Evolutionary conservation across 768 basidiomycete species (phyloP), one percentile per base, ranked within the genome.

Genomic region (Piloderma croceum): DNA sequence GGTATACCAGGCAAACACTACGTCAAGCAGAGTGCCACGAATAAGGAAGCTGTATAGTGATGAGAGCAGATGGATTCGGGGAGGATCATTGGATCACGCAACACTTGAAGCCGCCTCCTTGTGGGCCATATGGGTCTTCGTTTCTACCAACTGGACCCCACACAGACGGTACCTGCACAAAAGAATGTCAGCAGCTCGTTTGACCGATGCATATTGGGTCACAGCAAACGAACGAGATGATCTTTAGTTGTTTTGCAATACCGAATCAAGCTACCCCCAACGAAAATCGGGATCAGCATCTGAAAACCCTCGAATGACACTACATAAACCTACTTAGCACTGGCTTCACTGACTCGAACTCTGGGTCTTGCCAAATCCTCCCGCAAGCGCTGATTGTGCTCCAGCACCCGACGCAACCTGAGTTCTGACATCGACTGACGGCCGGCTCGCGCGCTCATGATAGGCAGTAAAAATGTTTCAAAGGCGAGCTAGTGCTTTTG

Each of bases 81-180:
- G n/a, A n/a, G n/a, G n/a, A n/a, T n/a, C n/a, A n/a, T n/a, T n/a
- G n/a, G n/a, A n/a, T n/a, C n/a, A 84, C 63, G 20, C 68, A 70
- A 65, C 81, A 84, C 45, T 69, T 42, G 52, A 54, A 49, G 49
- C 67, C 73, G 38, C 65, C 73, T 54, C 70, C 64, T 58, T 78
- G 79, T 39, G 83, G 86, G 19, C 83, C 84, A 56, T 91, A 98
- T 35, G 94, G 94, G 59, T 99, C 94, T 44, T 94, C 90, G 31
- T 79, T 79, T 57, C 86, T 88, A 48, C 79, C 80, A n/a, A 94
- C 82, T 18, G 89, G 83, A 7, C 96, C 96, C 96, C 96, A 99
- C 1, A 99, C 90, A 15, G 88, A 91, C 19, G 93, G 92, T 36
- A 94, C 84, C 86, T 92, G 54, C 18, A 52, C 21, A 39, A 37